A percentile compares a stretch with the other conserved stretches of the same genome.
These are phyloP conservation scores for Mycena galericulata DNA, from an alignment of 768 basidiomycete species.

Conservation along the genomic window DNA sequence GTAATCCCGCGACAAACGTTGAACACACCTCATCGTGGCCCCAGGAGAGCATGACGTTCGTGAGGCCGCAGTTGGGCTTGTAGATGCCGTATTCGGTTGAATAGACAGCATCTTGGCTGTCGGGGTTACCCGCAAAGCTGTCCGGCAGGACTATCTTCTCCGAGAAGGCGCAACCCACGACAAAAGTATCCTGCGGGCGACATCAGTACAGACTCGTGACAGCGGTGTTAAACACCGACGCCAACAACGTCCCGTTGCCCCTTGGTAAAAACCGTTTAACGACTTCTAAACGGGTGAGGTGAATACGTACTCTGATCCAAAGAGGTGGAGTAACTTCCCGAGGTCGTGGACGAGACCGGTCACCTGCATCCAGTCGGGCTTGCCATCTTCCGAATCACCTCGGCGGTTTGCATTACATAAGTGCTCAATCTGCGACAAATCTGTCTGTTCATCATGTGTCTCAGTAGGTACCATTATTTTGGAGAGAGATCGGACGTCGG, in stretches of 20 bases:
- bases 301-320: too few species aligned
- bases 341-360: too few species aligned
- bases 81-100: too few species aligned
- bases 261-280: background rate
- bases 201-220: constrained; percentile 43
- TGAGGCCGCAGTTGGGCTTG: too few species aligned
- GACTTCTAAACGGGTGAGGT: constrained; percentile 69
- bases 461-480: background rate
- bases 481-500: constrained; percentile 66
- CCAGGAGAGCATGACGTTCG: too few species aligned
- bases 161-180: too few species aligned
- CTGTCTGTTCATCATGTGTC: constrained; percentile 64
- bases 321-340: too few species aligned
- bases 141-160: constrained; percentile 82
- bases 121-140: constrained; percentile 68
- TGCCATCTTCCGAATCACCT: constrained; percentile 87
- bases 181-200: constrained; percentile 77
- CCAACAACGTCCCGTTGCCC: constrained; percentile 98
- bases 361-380: constrained; percentile 93
- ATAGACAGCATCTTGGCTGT: constrained; percentile 63
- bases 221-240: constrained; percentile 53
- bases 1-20: background rate
- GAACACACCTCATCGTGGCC: constrained; percentile 52
- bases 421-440: constrained; percentile 90
- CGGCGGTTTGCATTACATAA: constrained; percentile 91